phyloP scores from a whole-genome alignment of 192 early-diverging fungal genomes.

The Gaertneriomyces sp. region DNA sequence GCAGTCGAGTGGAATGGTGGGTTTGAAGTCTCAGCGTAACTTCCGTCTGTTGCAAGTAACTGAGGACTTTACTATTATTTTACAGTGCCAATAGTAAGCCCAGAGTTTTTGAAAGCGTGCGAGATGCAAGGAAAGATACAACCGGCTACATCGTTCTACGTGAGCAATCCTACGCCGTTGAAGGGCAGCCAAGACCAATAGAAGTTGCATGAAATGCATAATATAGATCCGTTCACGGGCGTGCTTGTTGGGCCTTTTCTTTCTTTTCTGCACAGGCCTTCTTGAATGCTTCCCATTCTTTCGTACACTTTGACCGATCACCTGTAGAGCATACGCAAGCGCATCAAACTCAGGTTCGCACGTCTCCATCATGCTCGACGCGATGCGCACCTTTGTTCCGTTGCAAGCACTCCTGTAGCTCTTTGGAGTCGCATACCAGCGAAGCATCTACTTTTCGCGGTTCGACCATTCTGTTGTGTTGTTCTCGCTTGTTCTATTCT shows the following conservation, averaged over 20 bases:
- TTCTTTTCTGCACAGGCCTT: conserved; percentile 49
- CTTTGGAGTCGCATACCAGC: conserved; percentile 50
- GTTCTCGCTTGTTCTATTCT: neutral
- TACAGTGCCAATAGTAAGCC: conserved; percentile 81
- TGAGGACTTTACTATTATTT: no score
- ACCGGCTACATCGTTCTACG: conserved; percentile 49
- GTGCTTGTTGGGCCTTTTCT: conserved; percentile 3
- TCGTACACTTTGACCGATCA: conserved; percentile 55
- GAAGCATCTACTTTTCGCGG: conserved; percentile 16
- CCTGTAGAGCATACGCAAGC: conserved; percentile 15
- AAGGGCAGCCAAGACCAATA: conserved; percentile 20
- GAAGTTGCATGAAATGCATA: neutral
- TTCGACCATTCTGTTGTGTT: conserved; percentile 3
- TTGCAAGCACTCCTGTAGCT: conserved; percentile 56
- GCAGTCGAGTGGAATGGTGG: conserved; percentile 76
- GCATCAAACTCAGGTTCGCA: neutral
- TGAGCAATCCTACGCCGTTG: conserved; percentile 28
- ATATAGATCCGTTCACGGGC: neutral
- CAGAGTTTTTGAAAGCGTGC: conserved; percentile 92
- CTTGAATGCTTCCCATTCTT: conserved; percentile 65
- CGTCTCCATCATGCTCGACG: neutral
- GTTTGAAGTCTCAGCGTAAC: no score
- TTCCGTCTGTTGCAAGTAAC: no score
- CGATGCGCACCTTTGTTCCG: conserved; percentile 38
- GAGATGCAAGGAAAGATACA: conserved; percentile 87